Conservation (phyloP, 2,329 filamentous ascomycete genomes). For the Cercospora sp. region DNA sequence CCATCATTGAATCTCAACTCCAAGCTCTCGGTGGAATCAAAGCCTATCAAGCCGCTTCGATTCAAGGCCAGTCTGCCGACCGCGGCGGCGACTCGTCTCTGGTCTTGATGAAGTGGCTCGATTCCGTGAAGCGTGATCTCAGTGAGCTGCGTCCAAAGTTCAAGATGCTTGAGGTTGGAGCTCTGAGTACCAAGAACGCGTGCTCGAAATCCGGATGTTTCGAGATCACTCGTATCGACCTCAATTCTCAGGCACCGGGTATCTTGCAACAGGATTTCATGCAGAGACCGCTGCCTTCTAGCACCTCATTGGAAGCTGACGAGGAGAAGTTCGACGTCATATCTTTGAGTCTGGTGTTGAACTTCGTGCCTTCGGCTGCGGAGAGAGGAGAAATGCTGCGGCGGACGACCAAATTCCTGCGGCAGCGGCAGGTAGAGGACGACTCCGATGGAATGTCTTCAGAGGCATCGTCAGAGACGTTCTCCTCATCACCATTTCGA, state of each 20-base stretch:
- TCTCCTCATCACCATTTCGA: slow-evolving; percentile 1
- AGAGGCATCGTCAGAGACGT: neutral
- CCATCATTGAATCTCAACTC: slow-evolving; percentile 52
- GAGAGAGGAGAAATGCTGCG: slow-evolving; percentile 82
- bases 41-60: slow-evolving; percentile 63
- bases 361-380: slow-evolving; percentile 80
- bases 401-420: slow-evolving; percentile 71
- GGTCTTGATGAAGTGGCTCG: slow-evolving; percentile 60
- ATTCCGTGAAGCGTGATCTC: slow-evolving; percentile 7
- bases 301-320: neutral
- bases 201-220: slow-evolving; percentile 73
- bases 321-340: slow-evolving; percentile 75
- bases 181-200: slow-evolving; percentile 79
- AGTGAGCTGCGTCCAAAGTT: slow-evolving; percentile 40
- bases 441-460: neutral
- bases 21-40: slow-evolving; percentile 59
- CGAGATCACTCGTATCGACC: slow-evolving; percentile 78
- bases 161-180: slow-evolving; percentile 83
- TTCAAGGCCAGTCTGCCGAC: slow-evolving; percentile 59
- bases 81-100: slow-evolving; percentile 65
- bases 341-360: slow-evolving; percentile 87
- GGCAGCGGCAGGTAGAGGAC: slow-evolving; percentile 14
- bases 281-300: slow-evolving; percentile 70
- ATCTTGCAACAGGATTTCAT: slow-evolving; percentile 95
- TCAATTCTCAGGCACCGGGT: slow-evolving; percentile 78